Percentiles rank a stretch among this genome's conserved stretches.
Conservation (phyloP, 2,329 filamentous ascomycete genomes). For the Zopfia rhizophila region DNA sequence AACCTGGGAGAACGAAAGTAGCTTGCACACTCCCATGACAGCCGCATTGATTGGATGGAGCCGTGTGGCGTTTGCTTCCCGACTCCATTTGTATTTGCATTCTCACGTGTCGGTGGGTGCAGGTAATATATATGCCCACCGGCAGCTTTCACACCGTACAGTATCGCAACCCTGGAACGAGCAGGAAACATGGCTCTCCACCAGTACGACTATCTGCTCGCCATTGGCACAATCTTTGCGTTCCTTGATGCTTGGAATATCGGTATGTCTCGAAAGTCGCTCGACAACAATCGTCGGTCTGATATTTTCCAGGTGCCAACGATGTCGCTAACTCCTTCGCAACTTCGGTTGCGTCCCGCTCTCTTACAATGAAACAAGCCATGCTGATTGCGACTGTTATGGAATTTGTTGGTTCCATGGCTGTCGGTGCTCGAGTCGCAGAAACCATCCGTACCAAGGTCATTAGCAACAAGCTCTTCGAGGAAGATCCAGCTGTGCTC, state of each 20-base stretch:
- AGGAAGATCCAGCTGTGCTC: constrained; percentile 58
- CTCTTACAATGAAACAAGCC: constrained; percentile 59
- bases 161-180: too few species aligned
- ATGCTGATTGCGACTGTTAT: constrained; percentile 57
- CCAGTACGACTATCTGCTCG: constrained; percentile 72
- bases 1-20: not conserved
- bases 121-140: too few species aligned
- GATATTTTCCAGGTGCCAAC: constrained; percentile 60
- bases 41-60: not conserved
- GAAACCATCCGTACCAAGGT: constrained; percentile 62
- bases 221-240: constrained; percentile 72
- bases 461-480: constrained; percentile 57
- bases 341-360: constrained; percentile 59
- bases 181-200: too few species aligned
- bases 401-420: constrained; percentile 58
- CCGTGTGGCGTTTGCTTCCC: not conserved
- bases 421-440: constrained; percentile 51
- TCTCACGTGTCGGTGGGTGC: too few species aligned
- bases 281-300: too few species aligned
- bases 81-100: not conserved
- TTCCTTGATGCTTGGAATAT: constrained; percentile 75
- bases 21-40: not conserved
- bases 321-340: constrained; percentile 63
- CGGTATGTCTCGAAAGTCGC: constrained; percentile 57
- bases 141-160: too few species aligned